A percentile compares a stretch with the other conserved stretches of the same genome.
Evolutionary conservation across 2,329 filamentous ascomycete genomes (phyloP).

Genomic region (Neoascochyta sp.): DNA sequence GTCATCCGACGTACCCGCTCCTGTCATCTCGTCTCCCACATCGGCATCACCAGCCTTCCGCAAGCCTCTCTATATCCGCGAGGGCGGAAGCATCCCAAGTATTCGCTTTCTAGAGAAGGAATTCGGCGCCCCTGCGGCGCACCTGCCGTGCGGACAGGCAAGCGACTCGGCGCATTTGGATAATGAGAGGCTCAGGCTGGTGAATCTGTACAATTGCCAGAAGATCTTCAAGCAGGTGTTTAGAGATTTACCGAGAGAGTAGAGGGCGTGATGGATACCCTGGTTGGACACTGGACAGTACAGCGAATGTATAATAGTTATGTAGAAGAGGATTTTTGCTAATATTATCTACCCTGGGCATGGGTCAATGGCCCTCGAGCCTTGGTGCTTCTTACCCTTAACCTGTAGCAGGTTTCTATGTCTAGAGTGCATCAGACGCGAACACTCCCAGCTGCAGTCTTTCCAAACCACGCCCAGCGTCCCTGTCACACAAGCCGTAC

Average conservation of each 20-base stretch:
- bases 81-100: constrained; percentile 91
- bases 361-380: too few relatives aligned
- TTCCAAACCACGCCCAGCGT: too few relatives aligned
- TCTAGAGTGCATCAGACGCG: too few relatives aligned
- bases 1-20: constrained; percentile 22
- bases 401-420: too few relatives aligned
- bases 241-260: constrained; percentile 49
- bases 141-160: constrained; percentile 90
- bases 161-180: constrained; percentile 92
- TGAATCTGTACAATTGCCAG: constrained; percentile 85
- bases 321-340: too few relatives aligned
- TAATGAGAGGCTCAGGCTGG: constrained; percentile 84
- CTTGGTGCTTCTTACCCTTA: too few relatives aligned
- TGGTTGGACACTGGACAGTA: too few relatives aligned
- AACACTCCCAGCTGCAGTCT: too few relatives aligned
- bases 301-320: too few relatives aligned
- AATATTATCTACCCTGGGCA: too few relatives aligned
- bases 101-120: constrained; percentile 94
- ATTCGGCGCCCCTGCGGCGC: constrained; percentile 83
- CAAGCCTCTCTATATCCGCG: constrained; percentile 86
- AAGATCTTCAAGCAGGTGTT: constrained; percentile 91
- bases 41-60: neutral
- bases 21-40: constrained; percentile 1
- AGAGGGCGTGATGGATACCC: too few relatives aligned
- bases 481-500: too few relatives aligned